phyloP scores from a whole-genome alignment of 306 rosid species.

The Crotalaria pallida region DNA sequence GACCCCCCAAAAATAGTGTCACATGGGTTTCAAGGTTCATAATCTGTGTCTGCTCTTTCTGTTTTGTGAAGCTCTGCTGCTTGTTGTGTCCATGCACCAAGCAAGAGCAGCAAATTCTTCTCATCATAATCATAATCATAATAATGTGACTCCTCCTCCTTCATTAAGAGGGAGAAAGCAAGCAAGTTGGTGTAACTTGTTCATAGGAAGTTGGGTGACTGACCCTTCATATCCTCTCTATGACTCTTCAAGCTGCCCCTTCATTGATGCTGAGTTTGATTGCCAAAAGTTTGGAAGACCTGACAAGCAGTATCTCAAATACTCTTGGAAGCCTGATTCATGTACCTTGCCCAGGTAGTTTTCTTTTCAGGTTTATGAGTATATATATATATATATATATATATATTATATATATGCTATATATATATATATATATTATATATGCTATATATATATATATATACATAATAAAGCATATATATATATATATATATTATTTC shows the following conservation, averaged over 20 bases:
- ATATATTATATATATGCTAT: too few species aligned
- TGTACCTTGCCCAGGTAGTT: constrained; percentile 73
- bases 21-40: constrained; percentile 42
- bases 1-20: constrained; percentile 12
- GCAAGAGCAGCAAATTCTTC: constrained; percentile 35
- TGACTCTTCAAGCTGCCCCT: constrained; percentile 68
- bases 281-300: constrained; percentile 74
- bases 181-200: constrained; percentile 52
- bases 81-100: constrained; percentile 25
- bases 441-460: too few species aligned
- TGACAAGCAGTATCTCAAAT: constrained; percentile 70
- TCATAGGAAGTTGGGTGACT: constrained; percentile 71
- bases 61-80: constrained; percentile 27
- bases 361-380: background rate
- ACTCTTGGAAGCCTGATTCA: constrained; percentile 80
- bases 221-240: constrained; percentile 70
- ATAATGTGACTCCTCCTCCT: constrained; percentile 25
- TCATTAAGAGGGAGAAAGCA: constrained; percentile 44
- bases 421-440: too few species aligned
- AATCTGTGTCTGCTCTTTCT: constrained; percentile 27
- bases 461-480: too few species aligned
- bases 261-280: constrained; percentile 66
- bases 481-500: too few species aligned
- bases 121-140: constrained; percentile 15
- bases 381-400: too few species aligned